Evolutionary conservation across 805 yeast species (phyloP), one percentile per base, ranked within the genome.

Genomic region (Candida andamanensis): DNA sequence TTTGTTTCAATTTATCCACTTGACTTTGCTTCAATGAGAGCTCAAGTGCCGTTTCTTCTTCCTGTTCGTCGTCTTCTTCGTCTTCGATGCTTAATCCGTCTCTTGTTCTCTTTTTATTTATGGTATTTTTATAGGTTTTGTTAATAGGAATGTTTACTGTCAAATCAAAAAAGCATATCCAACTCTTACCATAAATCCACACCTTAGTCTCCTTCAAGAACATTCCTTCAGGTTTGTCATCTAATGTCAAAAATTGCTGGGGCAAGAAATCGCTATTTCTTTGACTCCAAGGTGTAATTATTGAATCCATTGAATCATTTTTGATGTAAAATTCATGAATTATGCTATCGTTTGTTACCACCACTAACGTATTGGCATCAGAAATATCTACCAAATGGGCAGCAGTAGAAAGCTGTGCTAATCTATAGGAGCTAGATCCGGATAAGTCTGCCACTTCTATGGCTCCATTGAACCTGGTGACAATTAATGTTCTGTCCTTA

Each of bases 161-260:
- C 42, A 84, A 57, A 54, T 90, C 90, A 30, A 90, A 70, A 52
- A 73, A 83, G 4, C 81, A 73, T 11, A 89, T 44, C 95, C 95
- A 90, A 31, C 74, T 74, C 14, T 83, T 69, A 2, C 96, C 95
- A 74, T 85, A 87, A n/a, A 86, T 58, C 96, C 96, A 90, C 11
- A 82, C 60, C 20, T 60, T 47, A 1, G 58, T 43, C 7, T 34
- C 32, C 32, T 76, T 77, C 11, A 54, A 49, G 49, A 83, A 85
- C 9, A 84, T 55, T 11, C 95, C 96, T 37, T 74, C 69, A 34
- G 94, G 79, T 45, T 80, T 78, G 36, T 83, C 90, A 12, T 71
- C 72, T 32, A 73, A 61, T 2, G 63, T 53, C 12, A 68, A 50
- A 40, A 82, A 78, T 39, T 76, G 76, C 22, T 63, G 63, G 2